Base-by-base conservation (phyloP, 352 stramenopile species). In the Phytophthora quininea region DNA sequence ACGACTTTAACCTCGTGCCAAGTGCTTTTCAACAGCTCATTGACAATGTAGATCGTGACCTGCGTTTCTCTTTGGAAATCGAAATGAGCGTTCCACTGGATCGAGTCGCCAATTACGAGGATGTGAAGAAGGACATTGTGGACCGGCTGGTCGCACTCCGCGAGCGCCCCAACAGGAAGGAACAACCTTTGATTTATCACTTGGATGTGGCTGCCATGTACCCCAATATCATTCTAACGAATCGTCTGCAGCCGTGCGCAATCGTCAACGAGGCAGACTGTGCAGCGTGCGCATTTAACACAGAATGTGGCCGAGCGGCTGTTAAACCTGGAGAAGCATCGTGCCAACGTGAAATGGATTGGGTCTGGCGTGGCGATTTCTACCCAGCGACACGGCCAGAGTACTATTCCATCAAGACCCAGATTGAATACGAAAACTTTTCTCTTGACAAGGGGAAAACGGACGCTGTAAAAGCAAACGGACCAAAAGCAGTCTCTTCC, bases 161-260 rank as follows among this genome's bases (percentile, higher is more conserved):
- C 5, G 97, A 99, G 63, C 87, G 86, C 32, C 97, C 98, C 1
- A 89, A 92, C 46, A 87, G 95, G 4, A 87, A 80, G 59, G 92
- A 95, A 80, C 95, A 88, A 46, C 98, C 98, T 0, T 87, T 98
- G 24, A 98, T 99, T 56, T 99, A 99, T 70, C 98, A 99, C 69
- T 92, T 99, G 67, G 98, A 99, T 77, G 98, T 99, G 3, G 97
- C 93, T 29, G 98, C 98, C 30, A 99, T 99, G 98, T 99, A 99
- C 74, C 98, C 98, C 7, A 99, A 99, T 69, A 99, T 99, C 66
- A 99, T 99, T 76, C 72, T 99, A 9, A 99, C 97, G 6, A 99
- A 99, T 71, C 95, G 98, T 2, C 78, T 99, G 42, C 97, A 99
- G 80, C 97, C 98, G 15, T 98, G 91, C 54, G 94, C 97, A 10